Evolutionary conservation across 179 eudicot species (phyloP), one percentile per base, ranked within the genome.

Genomic region (Carnegiea gigantea): DNA sequence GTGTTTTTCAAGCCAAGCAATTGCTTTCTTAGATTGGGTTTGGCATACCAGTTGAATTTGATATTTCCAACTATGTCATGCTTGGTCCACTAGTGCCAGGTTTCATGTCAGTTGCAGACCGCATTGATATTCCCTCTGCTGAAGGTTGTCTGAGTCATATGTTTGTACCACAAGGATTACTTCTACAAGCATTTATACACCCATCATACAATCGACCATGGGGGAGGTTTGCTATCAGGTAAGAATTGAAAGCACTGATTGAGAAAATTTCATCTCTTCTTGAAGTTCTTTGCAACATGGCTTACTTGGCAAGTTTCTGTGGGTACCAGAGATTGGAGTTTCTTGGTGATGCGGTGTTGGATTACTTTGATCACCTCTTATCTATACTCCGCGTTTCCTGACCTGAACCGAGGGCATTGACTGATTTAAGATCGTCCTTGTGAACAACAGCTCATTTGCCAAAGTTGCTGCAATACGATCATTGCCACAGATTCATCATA

Each of bases 191-290:
- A 38, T 88, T 96, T 83, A 82, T 96, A 83, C 98, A 96, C 87
- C 97, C 99, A 76, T 96, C 99, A 14, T 92, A 87, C 87, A 92
- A 91, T 85, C 84, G 76, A 46, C 95, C 95, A 84, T 74, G 81
- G 67, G 79, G 99, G 99, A 59, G 98, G 99, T 46, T 46, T 96
- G 99, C 83, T 96, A 96, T 83, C 99, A 96, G 98, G 99, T 96
- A 81, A 73, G 48, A 24, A 30, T 11, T 77, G 38, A 70, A 43
- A 51, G 59, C 20, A 14, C 62, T 1, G 28, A 44, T 33, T 71
- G 13, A 20, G 12, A 30, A 82, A 36, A 43, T 71, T 44, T 77
- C 33, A 24, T 33, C 13, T 48, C 9, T 60, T 3, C 36, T 36
- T 26, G 18, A 44, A 40, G 21, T 67, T 48, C 68, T 48, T 71